Base-by-base conservation (phyloP, 2,329 filamentous ascomycete species). In the Neopestalotiopsis rosae region DNA sequence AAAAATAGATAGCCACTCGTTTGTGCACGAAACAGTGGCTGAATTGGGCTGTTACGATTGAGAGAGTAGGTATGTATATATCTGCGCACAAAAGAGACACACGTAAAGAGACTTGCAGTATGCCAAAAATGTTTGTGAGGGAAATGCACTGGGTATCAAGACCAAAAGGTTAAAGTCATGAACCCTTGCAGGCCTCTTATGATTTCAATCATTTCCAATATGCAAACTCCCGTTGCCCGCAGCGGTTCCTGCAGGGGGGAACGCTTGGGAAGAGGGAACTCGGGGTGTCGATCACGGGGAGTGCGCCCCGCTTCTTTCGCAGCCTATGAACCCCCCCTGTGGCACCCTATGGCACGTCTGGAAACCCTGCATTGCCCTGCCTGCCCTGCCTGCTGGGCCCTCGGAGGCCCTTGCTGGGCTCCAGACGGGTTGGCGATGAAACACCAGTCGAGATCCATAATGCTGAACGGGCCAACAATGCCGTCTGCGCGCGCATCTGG, bases 361-460 rank as follows among this genome's bases (percentile, higher is more conserved):
- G 24, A 2, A 38, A 7, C 34, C 34, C 58, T 32, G 13, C 30
- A 28, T 28, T 28, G 24, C 24, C 24, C 24, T 28, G 24, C 24
- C 24, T 28, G 24, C 24, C 24, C 3, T 28, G 24, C 24, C 24
- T 20, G 58, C 24, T 34, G 59, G 30, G 30, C 30, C 30, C 30
- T 24, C 24, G 0, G 24, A 24, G 24, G 24, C 24, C 24, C 24
- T 28, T 38, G 34, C 28, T 13, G 45, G 45, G 59, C 34, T 40
- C 59, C 34, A 34, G 32, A 28, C 32, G 28, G 30, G 45, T 40
- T 65, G n/a, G n/a, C 38, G 40, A 28, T 65, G 62, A 65, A 65
- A 65, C 62, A 34, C 17, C 38, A 28, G 42, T 40, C 24, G 24
- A 49, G 59, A 45, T 65, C 62, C 62, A 65, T 65, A 65, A 65